Conservation (phyloP, 2,329 filamentous ascomycete genomes). For the Fusarium sp. region DNA sequence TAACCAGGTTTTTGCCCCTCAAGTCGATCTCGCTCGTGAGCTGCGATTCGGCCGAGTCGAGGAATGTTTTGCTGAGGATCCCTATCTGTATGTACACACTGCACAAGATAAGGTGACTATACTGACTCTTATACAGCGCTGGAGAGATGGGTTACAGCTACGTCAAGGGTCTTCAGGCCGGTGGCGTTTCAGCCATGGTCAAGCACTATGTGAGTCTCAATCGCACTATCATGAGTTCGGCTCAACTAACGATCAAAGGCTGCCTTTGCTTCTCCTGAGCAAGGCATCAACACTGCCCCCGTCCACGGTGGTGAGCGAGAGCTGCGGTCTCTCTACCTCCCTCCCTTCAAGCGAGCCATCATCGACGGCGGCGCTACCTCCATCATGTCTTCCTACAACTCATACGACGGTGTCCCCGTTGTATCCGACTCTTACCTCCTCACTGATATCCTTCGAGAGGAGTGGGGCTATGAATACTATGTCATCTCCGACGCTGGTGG, state of each 20-base stretch:
- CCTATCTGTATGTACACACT: constrained; percentile 64
- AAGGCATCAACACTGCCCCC: constrained; percentile 78
- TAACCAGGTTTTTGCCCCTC: constrained; percentile 80
- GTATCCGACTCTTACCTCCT: constrained; percentile 76
- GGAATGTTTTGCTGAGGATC: constrained; percentile 80
- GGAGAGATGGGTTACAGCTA: constrained; percentile 77
- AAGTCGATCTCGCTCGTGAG: constrained; percentile 80
- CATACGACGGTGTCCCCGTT: constrained; percentile 79
- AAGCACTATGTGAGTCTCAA: constrained; percentile 75
- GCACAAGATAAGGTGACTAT: not conserved
- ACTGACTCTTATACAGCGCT: constrained; percentile 54
- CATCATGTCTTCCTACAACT: constrained; percentile 83
- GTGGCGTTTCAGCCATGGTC: constrained; percentile 78
- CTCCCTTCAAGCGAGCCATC: constrained; percentile 78
- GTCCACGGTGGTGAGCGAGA: constrained; percentile 69
- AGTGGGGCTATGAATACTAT: constrained; percentile 82
- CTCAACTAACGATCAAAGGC: constrained; percentile 54
- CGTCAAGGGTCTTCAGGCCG: constrained; percentile 72
- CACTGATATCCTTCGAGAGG: constrained; percentile 77
- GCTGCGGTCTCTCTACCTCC: constrained; percentile 70
- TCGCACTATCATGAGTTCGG: not conserved
- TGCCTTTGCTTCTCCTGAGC: constrained; percentile 77
- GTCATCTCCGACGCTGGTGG: constrained; percentile 76
- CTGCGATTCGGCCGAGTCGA: constrained; percentile 81
- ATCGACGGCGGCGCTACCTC: constrained; percentile 77